Base-by-base conservation (phyloP, 2,329 filamentous ascomycete genomes). In the Aspergillus sp. region DNA sequence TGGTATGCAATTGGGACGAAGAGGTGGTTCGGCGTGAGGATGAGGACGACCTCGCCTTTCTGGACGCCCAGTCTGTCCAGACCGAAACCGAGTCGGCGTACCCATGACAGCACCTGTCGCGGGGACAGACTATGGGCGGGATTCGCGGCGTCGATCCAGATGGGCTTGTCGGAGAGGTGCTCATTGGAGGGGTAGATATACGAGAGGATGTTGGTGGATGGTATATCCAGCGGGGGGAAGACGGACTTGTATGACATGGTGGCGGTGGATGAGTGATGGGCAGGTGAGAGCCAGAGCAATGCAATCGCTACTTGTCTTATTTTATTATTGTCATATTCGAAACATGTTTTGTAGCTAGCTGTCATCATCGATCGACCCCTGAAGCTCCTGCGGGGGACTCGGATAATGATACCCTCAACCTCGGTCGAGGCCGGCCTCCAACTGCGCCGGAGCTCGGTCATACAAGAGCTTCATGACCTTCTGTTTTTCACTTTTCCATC, bases 1-100 rank as follows among this genome's bases (percentile, higher is more conserved):
- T 55, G 53, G 41, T 55, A 55, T 4, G 53, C 53, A 17, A 51
- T 42, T 10, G 53, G 53, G 3, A 55, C 53, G 38, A 48, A 55
- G 38, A 55, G 50, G 34, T 55, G 53, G 45, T 55, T 55, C 5
- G 53, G 53, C 2, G 53, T 55, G 16, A 36, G 47, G 17, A 55
- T 51, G n/a, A 55, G 34, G 31, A 55, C 49, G 23, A 55, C 53
- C 20, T 44, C 45, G 40, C 49, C 49, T 2, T 21, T 40, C 14
- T 20, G 20, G 16, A 55, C 17, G 5, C 31, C 13, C 9, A 55
- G 17, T 6, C 49, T 25, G 20, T 55, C 49, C 14, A 55, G 48
- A 5, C 53, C 53, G 25, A 45, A 52, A n/a, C 49, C 53, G 9
- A 55, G 48, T 3, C 53, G 45, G 3, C 53, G 45, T 11, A 55